Conservation (phyloP, 1,139 yeast genomes). For the Kluyveromyces marxianus region DNA sequence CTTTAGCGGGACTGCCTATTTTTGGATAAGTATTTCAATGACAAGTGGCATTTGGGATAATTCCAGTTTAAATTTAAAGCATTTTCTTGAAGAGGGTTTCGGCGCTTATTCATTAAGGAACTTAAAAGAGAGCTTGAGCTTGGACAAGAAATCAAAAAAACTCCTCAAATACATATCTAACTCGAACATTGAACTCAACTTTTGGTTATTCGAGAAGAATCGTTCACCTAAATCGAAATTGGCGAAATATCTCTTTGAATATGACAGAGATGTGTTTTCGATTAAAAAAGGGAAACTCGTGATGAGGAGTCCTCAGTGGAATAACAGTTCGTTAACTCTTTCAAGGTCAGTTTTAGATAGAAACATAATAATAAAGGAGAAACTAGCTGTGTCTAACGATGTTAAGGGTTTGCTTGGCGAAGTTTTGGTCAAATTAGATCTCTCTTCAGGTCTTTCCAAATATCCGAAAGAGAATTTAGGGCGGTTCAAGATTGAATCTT, state of each 20-base stretch:
- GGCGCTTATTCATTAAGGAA: constrained; percentile 1
- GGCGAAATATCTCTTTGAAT: not conserved
- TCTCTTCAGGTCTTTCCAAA: not conserved
- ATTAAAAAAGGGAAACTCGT: not conserved
- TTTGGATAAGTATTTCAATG: too few species aligned
- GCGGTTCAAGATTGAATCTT: too few species aligned
- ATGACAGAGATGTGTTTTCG: not conserved
- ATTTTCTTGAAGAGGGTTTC: not conserved
- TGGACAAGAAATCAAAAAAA: not conserved
- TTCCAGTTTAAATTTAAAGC: not conserved
- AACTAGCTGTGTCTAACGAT: not conserved
- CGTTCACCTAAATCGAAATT: not conserved
- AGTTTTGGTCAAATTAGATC: not conserved
- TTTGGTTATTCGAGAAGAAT: not conserved
- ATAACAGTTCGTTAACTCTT: not conserved
- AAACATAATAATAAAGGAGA: not conserved
- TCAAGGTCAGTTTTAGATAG: not conserved
- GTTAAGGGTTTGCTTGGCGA: not conserved
- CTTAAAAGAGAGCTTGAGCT: not conserved
- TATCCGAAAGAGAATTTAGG: too few species aligned
- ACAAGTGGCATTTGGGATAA: not conserved
- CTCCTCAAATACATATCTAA: not conserved
- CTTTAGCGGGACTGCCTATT: too few species aligned
- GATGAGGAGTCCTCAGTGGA: not conserved
- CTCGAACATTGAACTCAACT: not conserved